These are phyloP conservation scores for Didymella glomerata DNA, from an alignment of 2,329 filamentous ascomycete species.

Conservation along the genomic window DNA sequence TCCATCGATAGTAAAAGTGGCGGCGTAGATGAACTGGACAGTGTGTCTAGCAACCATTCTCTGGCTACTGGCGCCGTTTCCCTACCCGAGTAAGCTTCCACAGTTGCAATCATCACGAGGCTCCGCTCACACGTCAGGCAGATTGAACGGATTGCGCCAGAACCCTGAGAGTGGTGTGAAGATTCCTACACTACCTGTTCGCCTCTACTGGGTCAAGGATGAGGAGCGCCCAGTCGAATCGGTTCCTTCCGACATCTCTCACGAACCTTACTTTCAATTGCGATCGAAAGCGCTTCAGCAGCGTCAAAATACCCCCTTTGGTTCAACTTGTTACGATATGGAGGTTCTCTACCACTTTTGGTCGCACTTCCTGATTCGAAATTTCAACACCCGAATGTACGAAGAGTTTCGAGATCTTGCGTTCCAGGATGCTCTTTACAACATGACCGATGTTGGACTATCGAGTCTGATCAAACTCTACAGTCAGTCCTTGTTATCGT, in stretches of 20 bases:
- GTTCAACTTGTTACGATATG: conserved; percentile 65
- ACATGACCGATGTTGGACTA: conserved; percentile 64
- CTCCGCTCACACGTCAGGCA: conserved; percentile 23
- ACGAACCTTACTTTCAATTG: conserved; percentile 60
- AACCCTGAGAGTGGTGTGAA: conserved; percentile 31
- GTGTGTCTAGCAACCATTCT: conserved; percentile 50
- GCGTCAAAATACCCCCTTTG: conserved; percentile 55
- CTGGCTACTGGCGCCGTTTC: conserved; percentile 47
- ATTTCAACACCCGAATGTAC: conserved; percentile 80
- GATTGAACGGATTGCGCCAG: conserved; percentile 27
- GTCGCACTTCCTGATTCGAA: conserved; percentile 74
- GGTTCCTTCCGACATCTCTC: conserved; percentile 55
- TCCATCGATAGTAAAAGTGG: conserved; percentile 62
- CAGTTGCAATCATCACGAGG: no score
- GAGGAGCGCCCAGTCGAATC: conserved; percentile 54
- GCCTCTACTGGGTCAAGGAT: conserved; percentile 62
- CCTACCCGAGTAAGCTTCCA: conserved; percentile 42
- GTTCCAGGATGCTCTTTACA: conserved; percentile 67
- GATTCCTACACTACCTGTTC: conserved; percentile 34
- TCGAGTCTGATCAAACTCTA: conserved; percentile 72
- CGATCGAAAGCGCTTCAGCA: conserved; percentile 60
- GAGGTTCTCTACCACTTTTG: conserved; percentile 77
- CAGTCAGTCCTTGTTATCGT: conserved; percentile 62
- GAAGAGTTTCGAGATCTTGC: conserved; percentile 75
- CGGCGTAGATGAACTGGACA: conserved; percentile 59